Base-by-base conservation (phyloP, 495 filamentous ascomycete species). In the Aspergillus taichungensis region DNA sequence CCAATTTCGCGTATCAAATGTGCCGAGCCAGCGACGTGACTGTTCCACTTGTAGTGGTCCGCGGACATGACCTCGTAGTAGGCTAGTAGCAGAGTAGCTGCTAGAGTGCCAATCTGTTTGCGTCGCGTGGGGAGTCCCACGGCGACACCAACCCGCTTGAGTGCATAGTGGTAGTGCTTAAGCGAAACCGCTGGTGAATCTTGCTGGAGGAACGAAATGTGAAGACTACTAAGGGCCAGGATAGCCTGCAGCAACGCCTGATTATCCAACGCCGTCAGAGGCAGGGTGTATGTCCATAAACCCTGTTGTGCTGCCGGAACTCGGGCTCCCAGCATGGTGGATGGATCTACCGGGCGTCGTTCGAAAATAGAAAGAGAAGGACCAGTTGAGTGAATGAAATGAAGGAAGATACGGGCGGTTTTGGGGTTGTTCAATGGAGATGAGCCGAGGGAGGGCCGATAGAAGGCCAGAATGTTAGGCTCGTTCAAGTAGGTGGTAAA, bases 11-110 rank as follows among this genome's bases (percentile, higher is more conserved):
- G 79, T 30, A 97, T 66, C 13, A 98, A 73, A 43, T 91, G 82
- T 37, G 83, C 81, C 9, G 90, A 84, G 8, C 92, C 92, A 32
- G 83, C 77, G 48, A 97, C 72, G 58, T 98, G 92, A 43, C 80
- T 90, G 53, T 86, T 89, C 92, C 92, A 98, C 62, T 95, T 95
- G 40, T 84, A 78, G 55, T 96, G 92, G 53, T 98, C 92, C 11
- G 89, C 92, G 36, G 85, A 84, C 77, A 90, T 89, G 13, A 95
- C 87, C 60, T 97, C 92, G 56, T 95, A 98, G 55, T 86, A 98
- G 1, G 83, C 87, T 14, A 98, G 75, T 12, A 96, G 66, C n/a
- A 95, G 67, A 1, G 87, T 85, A 11, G 92, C 88, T 9, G 91
- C 89, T 11, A 98, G 69, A 0, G 91, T 96, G 0, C 86, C 81